Evolutionary conservation across 2,329 filamentous ascomycete genomes (phyloP).

Genomic region (Botrytis paeoniae): DNA sequence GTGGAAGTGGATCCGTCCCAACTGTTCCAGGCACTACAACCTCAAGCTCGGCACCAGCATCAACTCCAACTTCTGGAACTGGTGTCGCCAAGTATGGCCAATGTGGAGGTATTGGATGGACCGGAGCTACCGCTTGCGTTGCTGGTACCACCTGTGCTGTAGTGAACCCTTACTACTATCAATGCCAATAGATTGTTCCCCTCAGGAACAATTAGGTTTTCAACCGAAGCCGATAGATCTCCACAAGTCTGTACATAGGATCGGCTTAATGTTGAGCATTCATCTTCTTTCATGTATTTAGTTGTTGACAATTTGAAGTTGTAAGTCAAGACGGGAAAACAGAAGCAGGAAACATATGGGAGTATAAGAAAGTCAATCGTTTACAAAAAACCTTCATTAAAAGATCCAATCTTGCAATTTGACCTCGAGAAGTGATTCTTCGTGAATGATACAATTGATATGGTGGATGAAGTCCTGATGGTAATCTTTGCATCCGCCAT

Average conservation of each 20-base stretch:
- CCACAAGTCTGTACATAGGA: constrained; percentile 17
- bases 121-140: constrained; percentile 25
- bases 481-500: not conserved
- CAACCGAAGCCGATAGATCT: not conserved
- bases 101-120: constrained; percentile 29
- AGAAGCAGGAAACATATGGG: constrained; percentile 1
- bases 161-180: constrained; percentile 28
- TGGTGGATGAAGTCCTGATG: not conserved
- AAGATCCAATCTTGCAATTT: not conserved
- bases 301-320: not conserved
- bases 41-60: not conserved
- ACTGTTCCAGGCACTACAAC: not conserved
- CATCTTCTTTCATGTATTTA: constrained; percentile 17
- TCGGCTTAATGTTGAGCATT: constrained; percentile 6
- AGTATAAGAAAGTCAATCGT: constrained; percentile 1
- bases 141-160: constrained; percentile 22
- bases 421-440: not conserved
- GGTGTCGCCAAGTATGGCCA: constrained; percentile 24
- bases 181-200: constrained; percentile 22
- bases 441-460: not conserved
- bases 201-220: not conserved
- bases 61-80: not conserved
- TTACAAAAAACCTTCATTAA: not conserved
- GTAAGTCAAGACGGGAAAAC: not conserved
- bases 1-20: constrained; percentile 4